Evolutionary conservation across 2,329 filamentous ascomycete species (phyloP).

Genomic region (Stemphylium lycopersici): DNA sequence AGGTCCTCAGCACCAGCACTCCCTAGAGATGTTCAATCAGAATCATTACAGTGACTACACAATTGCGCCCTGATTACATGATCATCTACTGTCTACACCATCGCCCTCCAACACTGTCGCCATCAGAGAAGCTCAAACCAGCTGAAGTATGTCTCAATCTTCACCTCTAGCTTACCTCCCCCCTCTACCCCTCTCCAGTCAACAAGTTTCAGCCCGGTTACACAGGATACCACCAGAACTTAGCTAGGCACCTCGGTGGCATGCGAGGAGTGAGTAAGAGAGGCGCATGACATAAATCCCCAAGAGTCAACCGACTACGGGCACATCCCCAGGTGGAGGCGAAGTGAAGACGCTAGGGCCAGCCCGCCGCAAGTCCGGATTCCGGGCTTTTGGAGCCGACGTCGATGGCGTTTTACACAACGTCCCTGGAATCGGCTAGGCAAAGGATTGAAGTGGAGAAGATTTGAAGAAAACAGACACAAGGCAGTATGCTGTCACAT

Average conservation of each 20-base stretch:
- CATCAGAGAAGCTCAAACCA: too few species aligned
- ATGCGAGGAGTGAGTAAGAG: neutral
- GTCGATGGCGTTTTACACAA: neutral
- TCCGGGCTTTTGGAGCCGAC: constrained; percentile 23
- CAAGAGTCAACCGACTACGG: neutral
- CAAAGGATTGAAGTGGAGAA: neutral
- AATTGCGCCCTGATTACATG: too few species aligned
- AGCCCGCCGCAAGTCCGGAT: constrained; percentile 8
- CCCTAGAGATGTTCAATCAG: too few species aligned
- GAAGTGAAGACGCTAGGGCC: constrained; percentile 8
- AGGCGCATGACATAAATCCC: neutral
- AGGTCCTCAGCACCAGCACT: too few species aligned
- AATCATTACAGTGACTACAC: too few species aligned
- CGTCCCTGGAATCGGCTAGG: neutral
- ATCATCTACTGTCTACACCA: too few species aligned
- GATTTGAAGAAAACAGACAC: too few species aligned
- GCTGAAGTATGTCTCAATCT: too few species aligned
- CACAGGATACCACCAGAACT: constrained; percentile 11
- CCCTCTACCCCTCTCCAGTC: neutral
- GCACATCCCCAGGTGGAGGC: constrained; percentile 4
- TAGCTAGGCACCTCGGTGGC: neutral
- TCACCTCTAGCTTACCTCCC: neutral
- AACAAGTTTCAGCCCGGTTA: constrained; percentile 25
- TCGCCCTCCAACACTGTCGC: too few species aligned
- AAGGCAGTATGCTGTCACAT: too few species aligned